These are phyloP conservation scores for Pseudomonodictys pantanalensis DNA, from an alignment of 495 filamentous ascomycete genomes.

Conservation along the genomic window DNA sequence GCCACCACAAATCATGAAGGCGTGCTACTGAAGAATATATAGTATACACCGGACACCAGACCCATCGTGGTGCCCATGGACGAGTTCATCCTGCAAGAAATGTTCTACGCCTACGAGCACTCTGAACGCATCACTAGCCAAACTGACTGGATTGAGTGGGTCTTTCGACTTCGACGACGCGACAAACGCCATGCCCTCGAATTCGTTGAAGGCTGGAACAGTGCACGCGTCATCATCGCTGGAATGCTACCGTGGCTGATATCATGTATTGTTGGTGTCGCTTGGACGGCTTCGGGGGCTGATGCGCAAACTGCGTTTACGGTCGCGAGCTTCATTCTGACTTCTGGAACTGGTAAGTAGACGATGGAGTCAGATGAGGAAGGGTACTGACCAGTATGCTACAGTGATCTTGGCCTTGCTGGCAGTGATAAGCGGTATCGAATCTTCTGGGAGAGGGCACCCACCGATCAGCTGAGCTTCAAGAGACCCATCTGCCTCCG, in stretches of 20 bases:
- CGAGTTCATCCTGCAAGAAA: conserved; percentile 17
- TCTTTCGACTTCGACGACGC: conserved; percentile 6
- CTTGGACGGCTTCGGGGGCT: not conserved
- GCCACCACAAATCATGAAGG: not conserved
- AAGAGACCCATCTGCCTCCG: too few species aligned
- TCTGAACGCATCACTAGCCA: not conserved
- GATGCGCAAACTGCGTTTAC: conserved; percentile 16
- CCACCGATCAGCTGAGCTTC: not conserved
- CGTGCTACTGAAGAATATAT: not conserved
- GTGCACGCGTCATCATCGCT: not conserved
- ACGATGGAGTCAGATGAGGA: not conserved
- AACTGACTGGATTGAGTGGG: conserved; percentile 16
- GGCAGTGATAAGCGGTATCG: not conserved
- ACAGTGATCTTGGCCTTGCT: not conserved
- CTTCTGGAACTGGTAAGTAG: conserved; percentile 8
- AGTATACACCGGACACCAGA: not conserved
- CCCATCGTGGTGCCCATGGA: not conserved
- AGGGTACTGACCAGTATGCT: not conserved
- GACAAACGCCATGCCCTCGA: conserved; percentile 18
- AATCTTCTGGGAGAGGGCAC: not conserved
- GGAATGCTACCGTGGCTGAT: conserved; percentile 7
- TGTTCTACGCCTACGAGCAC: conserved; percentile 18
- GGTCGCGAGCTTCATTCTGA: conserved; percentile 18
- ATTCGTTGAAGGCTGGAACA: conserved; percentile 26
- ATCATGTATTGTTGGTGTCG: not conserved